Base-by-base conservation (phyloP, 495 filamentous ascomycete genomes). In the Aspergillus mulundensis region DNA sequence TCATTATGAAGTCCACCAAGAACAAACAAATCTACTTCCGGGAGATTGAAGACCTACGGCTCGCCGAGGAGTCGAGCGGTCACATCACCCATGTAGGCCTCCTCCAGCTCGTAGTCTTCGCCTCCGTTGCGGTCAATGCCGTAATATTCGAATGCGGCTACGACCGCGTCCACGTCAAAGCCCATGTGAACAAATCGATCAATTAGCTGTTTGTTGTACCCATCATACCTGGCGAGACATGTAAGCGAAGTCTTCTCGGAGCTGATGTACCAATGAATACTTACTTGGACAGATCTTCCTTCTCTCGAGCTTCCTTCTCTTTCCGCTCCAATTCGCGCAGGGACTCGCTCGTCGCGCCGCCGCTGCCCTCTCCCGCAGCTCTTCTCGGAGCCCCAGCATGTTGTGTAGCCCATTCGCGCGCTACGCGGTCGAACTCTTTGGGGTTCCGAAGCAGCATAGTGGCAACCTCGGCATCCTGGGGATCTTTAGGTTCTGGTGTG, bases 391-490 rank as follows among this genome's bases (percentile, higher is more conserved):
- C 94, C 16, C 84, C 84, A 7, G 95, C 94, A 70, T 95, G 83
- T 61, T 83, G 80, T 19, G 90, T 79, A 23, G 94, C 89, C 94
- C 94, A 98, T 61, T 96, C 88, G 46, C 91, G 81, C 0, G 94
- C 94, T 58, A 89, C 86, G 39, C 84, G 81, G 48, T 89, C 84
- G 59, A 96, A 98, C 48, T 86, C 84, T 46, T 87, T 81, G 0
- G 89, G 89, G 39, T 86, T 80, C 11, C 84, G 79, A 20, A 96
- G 80, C 64, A 97, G 80, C 92, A 96, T 96, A 59, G 81, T 84
- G 6, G 94, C 94, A 3, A 97, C 94, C 70, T 97, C 92, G 34
- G 91, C 91, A 68, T 98, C 94, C 71, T 98, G 94, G 2, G 94
- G 94, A 63, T 98, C 94, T 59, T 93, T 94, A 7, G 94, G 94